Evolutionary conservation across 176 grass and related monocot genomes (phyloP), one percentile per base, ranked within the genome.

Genomic region (Puya raimondii): DNA sequence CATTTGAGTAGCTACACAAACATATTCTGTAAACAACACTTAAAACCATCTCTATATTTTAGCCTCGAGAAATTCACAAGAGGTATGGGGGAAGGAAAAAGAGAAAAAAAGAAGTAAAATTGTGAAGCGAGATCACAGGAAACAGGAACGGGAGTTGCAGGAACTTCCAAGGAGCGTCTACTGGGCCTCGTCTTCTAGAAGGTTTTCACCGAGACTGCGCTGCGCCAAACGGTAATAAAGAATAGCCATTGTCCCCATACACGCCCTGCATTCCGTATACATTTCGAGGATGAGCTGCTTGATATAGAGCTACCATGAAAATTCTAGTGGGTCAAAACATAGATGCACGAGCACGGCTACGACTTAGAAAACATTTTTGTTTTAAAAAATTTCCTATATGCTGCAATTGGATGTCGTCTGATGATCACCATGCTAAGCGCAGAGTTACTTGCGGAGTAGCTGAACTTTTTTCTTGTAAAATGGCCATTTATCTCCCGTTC

Each of bases 241-340:
- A 70, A 97, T 90, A 29, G 80, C 89, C 94, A 97, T 97, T 3
- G 94, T 97, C 76, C 80, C 82, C 84, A 97, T 76, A 83, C 94
- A 97, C 81, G 89, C 94, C 84, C 94, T 97, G 84, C 29, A 84
- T 58, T 73, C 47, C 23, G 85, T 27, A 63, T 49, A 67, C 73
- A 49, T 83, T 16, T 68, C 20, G 22, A 49, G 33, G 12, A 70
- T 80, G 61, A 83, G 53, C 27, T 33, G 16, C n/a, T 59, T 17
- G 15, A 10, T 17, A 59, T 9, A 42, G 33, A 42, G 6, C 33
- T 42, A 7, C 33, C 33, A 6, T 42, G 33, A 42, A 42, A 42
- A 42, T 42, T 42, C 33, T 42, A 42, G 33, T 7, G 33, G 33
- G 33, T 26, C 25, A 26, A 26, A 26, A 26, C 25, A 26, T 26